phyloP scores from a whole-genome alignment of 2,329 filamentous ascomycete genomes.

The Colletotrichum sp. region DNA sequence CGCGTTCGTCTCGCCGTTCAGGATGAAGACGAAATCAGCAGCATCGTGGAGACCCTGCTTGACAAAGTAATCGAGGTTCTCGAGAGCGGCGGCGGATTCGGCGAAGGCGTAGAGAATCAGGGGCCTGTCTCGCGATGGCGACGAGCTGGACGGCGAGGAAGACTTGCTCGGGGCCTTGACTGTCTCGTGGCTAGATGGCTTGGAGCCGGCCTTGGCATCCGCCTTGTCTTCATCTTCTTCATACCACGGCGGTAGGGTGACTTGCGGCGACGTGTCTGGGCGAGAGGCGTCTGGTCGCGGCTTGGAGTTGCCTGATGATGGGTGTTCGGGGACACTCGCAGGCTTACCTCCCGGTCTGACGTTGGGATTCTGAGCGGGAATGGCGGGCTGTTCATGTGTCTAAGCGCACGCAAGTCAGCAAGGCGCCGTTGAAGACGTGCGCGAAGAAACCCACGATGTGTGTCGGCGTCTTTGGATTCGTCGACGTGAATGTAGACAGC shows the following conservation, averaged over 20 bases:
- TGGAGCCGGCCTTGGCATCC: not conserved
- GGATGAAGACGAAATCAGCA: conserved; percentile 44
- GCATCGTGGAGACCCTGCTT: conserved; percentile 36
- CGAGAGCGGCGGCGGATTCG: conserved; percentile 33
- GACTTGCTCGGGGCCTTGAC: not conserved
- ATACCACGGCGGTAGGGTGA: conserved; percentile 1
- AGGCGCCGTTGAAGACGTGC: not conserved
- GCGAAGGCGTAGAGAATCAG: conserved; percentile 39
- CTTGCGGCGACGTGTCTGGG: not conserved
- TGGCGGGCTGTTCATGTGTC: not conserved
- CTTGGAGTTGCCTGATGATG: not conserved
- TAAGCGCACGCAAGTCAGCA: not conserved
- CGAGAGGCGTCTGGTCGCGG: not conserved
- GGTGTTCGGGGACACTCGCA: not conserved
- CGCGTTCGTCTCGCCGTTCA: conserved; percentile 36
- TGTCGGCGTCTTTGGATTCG: not conserved
- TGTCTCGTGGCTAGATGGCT: not conserved
- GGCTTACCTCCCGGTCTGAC: not conserved
- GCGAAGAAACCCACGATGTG: not conserved
- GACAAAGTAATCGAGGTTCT: conserved; percentile 40
- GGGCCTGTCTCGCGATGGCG: conserved; percentile 16
- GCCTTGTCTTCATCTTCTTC: not conserved
- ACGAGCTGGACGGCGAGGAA: not conserved
- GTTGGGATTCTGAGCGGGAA: not conserved
- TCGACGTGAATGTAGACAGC: conserved; percentile 1